Evolutionary conservation across 257 asterid genomes (phyloP).

Genomic region (Fraxinus cuspidata): DNA sequence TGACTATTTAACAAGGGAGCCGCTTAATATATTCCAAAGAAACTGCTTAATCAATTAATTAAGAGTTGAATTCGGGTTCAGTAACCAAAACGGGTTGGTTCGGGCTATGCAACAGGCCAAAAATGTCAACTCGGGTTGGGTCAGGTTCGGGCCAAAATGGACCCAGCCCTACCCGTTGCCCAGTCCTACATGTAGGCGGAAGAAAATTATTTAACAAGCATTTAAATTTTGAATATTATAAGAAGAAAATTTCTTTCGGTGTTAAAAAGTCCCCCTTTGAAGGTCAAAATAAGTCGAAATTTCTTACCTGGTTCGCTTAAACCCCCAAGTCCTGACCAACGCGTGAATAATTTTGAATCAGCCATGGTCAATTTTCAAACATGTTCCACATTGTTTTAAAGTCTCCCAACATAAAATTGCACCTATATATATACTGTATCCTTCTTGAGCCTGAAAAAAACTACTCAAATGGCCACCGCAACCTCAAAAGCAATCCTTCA

Average conservation of each 20-base stretch:
- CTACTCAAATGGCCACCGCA: constrained; percentile 34
- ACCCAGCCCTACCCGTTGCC: no score
- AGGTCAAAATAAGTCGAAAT: constrained; percentile 1
- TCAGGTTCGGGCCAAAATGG: no score
- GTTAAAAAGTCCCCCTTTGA: neutral
- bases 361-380: constrained; percentile 21
- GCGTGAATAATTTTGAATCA: constrained; percentile 22
- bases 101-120: no score
- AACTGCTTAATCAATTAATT: no score
- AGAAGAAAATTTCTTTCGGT: neutral
- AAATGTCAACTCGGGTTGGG: no score
- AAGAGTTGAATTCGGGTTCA: no score
- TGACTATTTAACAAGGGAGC: no score
- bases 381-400: neutral
- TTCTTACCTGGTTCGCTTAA: constrained; percentile 23
- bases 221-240: no score
- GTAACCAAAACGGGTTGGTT: no score
- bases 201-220: no score
- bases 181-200: no score
- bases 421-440: constrained; percentile 1
- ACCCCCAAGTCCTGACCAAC: constrained; percentile 28
- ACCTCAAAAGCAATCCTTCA: constrained; percentile 16
- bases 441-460: neutral
- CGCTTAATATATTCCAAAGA: no score
- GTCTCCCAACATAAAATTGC: neutral